Base-by-base conservation (phyloP, 2,329 filamentous ascomycete species). In the Xylariaceae sp. region DNA sequence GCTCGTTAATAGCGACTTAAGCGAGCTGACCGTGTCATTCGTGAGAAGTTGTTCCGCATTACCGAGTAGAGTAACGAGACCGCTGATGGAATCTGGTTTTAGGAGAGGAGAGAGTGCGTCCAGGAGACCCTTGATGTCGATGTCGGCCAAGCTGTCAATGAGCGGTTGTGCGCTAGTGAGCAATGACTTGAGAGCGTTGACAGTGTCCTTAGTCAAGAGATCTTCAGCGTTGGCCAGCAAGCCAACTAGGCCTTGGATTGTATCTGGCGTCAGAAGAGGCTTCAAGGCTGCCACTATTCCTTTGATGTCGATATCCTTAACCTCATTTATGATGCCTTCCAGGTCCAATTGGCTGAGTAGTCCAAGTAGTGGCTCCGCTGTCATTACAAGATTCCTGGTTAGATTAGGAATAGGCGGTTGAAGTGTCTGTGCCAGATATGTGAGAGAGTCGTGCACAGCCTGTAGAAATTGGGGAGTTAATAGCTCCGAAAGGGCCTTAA, bases 401-500 rank as follows among this genome's bases (percentile, higher is more conserved):
- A 67, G 60, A 1, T 44, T 53, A 11, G 73, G 69, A 4, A 67
- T 69, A 2, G 75, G 75, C 1, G 74, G 73, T 32, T 64, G 57
- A n/a, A 77, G 62, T 0, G 72, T 72, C 6, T 63, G 60, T 6
- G 69, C 68, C 6, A 78, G 70, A 54, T 74, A 72, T 23, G 75
- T 60, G 60, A 77, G 71, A 18, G 72, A 70, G 65, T 77, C 74
- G 44, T 74, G 72, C 3, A 76, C 46, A 1, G 67, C 72, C 9
- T 74, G 55, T 13, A 77, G 59, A 48, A 77, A 77, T 39, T 77
- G 70, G 1, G 68, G 58, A 13, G 61, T 73, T 2, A 75, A 55
- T 0, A 77, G 62, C 13, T 63, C 46, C 13, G 62, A 44, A 6
- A 74, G 45, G 11, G 69, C 68, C 35, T 70, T 55, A n/a, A 70